A percentile compares a stretch with the other conserved stretches of the same genome.
Conservation (phyloP, 2,329 filamentous ascomycete genomes). For the Trichoderma hamatum region DNA sequence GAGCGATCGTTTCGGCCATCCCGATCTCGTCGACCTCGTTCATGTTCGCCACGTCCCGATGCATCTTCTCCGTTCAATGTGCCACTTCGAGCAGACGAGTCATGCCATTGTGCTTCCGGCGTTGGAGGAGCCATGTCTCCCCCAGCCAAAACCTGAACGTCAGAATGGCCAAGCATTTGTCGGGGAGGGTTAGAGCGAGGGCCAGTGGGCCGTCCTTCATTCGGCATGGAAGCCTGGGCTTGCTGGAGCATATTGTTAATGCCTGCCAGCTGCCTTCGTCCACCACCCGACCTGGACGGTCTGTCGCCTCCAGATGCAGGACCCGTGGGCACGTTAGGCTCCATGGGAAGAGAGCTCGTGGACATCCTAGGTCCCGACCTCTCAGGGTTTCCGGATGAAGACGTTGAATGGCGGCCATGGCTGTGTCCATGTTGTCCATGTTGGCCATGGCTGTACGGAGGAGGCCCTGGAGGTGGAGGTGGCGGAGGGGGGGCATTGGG, state of each 20-base stretch:
- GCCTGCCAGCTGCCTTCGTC: slow-evolving; percentile 58
- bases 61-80: slow-evolving; percentile 39
- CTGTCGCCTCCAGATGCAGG: slow-evolving; percentile 45
- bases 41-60: slow-evolving; percentile 43
- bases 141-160: slow-evolving; percentile 59
- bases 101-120: slow-evolving; percentile 50
- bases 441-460: slow-evolving; percentile 30
- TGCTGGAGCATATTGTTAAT: slow-evolving; percentile 63
- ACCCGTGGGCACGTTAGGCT: slow-evolving; percentile 41
- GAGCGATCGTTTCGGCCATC: slow-evolving; percentile 47
- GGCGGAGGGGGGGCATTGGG: slow-evolving; percentile 27
- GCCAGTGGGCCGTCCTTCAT: slow-evolving; percentile 42
- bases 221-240: slow-evolving; percentile 49
- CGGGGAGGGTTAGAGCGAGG: slow-evolving; percentile 42
- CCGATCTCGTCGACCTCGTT: slow-evolving; percentile 49
- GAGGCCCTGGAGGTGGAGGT: slow-evolving; percentile 41
- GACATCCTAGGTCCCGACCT: slow-evolving; percentile 36
- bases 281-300: slow-evolving; percentile 41
- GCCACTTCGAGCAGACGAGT: slow-evolving; percentile 35
- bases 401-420: slow-evolving; percentile 39
- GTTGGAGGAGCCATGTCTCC: slow-evolving; percentile 53
- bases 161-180: slow-evolving; percentile 54
- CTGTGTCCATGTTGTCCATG: slow-evolving; percentile 28
- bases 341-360: slow-evolving; percentile 34
- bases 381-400: slow-evolving; percentile 39